Percentiles rank a stretch among this genome's conserved stretches.
These are phyloP conservation scores for Dictyostelium intermedium DNA, from an alignment of 78 protist species.

Conservation along the genomic window DNA sequence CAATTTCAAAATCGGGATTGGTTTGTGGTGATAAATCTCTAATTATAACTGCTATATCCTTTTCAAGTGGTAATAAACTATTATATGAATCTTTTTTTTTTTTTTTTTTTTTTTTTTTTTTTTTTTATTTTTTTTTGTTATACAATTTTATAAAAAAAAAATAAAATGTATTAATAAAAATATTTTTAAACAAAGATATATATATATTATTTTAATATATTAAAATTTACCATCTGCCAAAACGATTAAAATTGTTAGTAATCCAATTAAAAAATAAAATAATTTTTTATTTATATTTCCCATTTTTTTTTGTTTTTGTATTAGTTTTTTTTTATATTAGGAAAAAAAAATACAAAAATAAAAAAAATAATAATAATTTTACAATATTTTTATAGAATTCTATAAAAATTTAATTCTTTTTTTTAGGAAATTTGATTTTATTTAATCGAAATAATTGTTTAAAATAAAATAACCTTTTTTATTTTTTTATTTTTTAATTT, in stretches of 20 bases:
- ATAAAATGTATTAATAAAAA: neutral
- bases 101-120: too few species aligned
- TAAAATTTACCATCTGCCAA: neutral
- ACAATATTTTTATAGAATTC: neutral
- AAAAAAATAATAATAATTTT: neutral
- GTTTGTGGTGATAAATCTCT: constrained; percentile 51
- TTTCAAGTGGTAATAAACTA: constrained; percentile 9
- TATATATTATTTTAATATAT: neutral
- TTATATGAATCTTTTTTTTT: neutral
- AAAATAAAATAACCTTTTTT: neutral
- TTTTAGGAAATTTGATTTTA: neutral
- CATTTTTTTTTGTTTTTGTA: neutral
- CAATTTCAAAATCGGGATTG: constrained; percentile 77
- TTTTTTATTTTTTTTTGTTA: too few species aligned
- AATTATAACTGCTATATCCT: constrained; percentile 1
- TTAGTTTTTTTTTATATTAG: neutral
- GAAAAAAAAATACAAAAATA: neutral
- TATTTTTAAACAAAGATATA: neutral
- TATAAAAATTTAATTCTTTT: too few species aligned
- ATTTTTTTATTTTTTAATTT: neutral
- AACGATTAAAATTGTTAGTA: neutral
- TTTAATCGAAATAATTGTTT: neutral
- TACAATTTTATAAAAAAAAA: too few species aligned
- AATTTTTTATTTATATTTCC: neutral
- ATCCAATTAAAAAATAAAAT: neutral